Evolutionary conservation across 805 yeast species (phyloP).

Genomic region (Barnettozyma californica): DNA sequence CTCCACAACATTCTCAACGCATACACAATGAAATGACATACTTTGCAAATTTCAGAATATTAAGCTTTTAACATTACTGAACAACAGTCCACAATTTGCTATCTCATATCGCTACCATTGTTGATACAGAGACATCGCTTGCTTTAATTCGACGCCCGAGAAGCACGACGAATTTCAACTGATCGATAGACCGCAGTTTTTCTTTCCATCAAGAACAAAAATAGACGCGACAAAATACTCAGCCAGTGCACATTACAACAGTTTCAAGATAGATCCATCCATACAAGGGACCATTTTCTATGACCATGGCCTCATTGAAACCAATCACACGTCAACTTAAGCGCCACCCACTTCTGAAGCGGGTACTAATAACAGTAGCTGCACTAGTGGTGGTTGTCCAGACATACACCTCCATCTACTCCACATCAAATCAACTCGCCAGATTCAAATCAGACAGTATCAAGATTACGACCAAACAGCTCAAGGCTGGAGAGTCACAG

Average conservation of each 20-base stretch:
- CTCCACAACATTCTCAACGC: no score
- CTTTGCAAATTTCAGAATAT: no score
- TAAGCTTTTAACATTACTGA: no score
- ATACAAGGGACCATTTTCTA: background rate
- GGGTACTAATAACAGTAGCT: background rate
- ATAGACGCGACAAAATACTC: background rate
- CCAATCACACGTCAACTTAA: background rate
- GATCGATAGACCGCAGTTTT: no score
- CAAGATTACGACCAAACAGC: background rate
- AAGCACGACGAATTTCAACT: no score
- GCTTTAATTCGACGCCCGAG: no score
- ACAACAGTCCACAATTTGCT: no score
- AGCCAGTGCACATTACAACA: background rate
- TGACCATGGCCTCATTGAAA: background rate
- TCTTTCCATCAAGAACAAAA: background rate
- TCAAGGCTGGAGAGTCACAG: background rate
- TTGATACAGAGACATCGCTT: no score
- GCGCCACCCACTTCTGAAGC: conserved; percentile 1
- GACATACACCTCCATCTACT: conserved; percentile 5
- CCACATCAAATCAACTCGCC: background rate
- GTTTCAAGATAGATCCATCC: background rate
- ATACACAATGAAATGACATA: no score
- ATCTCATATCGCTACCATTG: no score
- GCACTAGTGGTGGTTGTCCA: background rate
- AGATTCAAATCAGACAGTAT: background rate